These are phyloP conservation scores for Coemansia sp. DNA, from an alignment of 192 early-diverging fungal species.

Conservation along the genomic window DNA sequence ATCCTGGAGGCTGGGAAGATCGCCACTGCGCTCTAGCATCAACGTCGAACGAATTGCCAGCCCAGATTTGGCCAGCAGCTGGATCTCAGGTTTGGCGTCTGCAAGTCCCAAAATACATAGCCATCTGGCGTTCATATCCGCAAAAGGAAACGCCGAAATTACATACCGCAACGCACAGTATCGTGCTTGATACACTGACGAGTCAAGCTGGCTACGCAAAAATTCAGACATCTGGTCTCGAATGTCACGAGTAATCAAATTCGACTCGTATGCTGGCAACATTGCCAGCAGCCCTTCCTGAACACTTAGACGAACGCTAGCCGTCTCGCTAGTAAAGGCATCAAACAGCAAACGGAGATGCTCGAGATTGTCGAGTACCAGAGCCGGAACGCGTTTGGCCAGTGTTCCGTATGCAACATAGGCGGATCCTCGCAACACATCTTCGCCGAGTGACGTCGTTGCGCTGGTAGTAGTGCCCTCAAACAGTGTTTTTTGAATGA, in stretches of 20 bases:
- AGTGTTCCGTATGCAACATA: constrained; percentile 83
- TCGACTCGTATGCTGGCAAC: constrained; percentile 62
- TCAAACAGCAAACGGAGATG: constrained; percentile 71
- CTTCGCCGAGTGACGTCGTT: constrained; percentile 48
- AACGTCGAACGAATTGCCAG: constrained; percentile 16
- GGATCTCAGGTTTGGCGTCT: constrained; percentile 32
- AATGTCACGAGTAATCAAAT: constrained; percentile 12
- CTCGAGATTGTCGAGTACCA: constrained; percentile 62
- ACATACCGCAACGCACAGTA: constrained; percentile 67
- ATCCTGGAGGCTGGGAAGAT: constrained; percentile 13
- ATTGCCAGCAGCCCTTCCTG: constrained; percentile 81
- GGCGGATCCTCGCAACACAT: constrained; percentile 75
- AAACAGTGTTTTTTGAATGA: constrained; percentile 58
- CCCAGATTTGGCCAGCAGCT: constrained; percentile 26
- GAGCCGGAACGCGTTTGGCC: constrained; percentile 67
- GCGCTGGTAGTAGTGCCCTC: constrained; percentile 7
- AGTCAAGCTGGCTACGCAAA: constrained; percentile 56
- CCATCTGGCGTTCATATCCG: constrained; percentile 59
- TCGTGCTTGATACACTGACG: constrained; percentile 54
- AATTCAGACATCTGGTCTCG: constrained; percentile 47
- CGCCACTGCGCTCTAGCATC: background rate
- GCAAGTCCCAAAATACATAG: constrained; percentile 60
- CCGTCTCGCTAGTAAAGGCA: constrained; percentile 55
- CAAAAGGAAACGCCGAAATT: constrained; percentile 61
- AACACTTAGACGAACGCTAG: constrained; percentile 72